Conservation (phyloP, 768 basidiomycete genomes). For the Hygrocybe coccinea region DNA sequence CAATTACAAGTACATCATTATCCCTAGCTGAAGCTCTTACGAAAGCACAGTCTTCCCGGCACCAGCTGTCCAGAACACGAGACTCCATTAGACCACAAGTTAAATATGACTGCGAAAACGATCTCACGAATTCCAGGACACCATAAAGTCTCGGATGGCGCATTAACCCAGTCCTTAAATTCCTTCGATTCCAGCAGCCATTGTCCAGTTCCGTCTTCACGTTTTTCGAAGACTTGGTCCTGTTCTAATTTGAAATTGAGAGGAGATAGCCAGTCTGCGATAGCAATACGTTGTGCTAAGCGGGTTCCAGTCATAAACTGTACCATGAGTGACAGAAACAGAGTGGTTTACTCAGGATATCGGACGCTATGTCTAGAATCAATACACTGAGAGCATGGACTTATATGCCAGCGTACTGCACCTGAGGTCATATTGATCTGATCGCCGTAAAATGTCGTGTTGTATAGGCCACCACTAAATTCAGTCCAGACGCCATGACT, state of each 20-base stretch:
- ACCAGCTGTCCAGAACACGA: conserved; percentile 8
- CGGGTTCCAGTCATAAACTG: too few relatives aligned
- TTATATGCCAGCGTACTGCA: neutral
- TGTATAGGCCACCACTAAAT: too few relatives aligned
- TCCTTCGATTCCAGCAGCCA: conserved; percentile 5
- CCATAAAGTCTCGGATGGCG: neutral
- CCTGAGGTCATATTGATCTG: neutral
- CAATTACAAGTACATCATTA: neutral
- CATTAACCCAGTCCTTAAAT: conserved; percentile 1
- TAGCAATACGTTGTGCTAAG: neutral
- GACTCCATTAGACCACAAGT: neutral
- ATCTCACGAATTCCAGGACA: conserved; percentile 12
- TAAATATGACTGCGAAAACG: neutral
- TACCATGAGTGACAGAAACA: too few relatives aligned
- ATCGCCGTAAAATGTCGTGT: too few relatives aligned
- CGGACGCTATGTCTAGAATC: too few relatives aligned
- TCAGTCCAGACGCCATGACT: too few relatives aligned
- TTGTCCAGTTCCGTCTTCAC: conserved; percentile 2
- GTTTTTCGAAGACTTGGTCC: neutral
- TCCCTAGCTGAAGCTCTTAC: neutral
- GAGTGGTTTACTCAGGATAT: too few relatives aligned
- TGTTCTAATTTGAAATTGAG: conserved; percentile 8
- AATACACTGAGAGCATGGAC: too few relatives aligned
- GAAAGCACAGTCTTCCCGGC: conserved; percentile 12
- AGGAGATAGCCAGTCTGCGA: conserved; percentile 11